phyloP scores from a whole-genome alignment of 371 early-diverging fungal genomes.

The Rhizopus arrhizus region DNA sequence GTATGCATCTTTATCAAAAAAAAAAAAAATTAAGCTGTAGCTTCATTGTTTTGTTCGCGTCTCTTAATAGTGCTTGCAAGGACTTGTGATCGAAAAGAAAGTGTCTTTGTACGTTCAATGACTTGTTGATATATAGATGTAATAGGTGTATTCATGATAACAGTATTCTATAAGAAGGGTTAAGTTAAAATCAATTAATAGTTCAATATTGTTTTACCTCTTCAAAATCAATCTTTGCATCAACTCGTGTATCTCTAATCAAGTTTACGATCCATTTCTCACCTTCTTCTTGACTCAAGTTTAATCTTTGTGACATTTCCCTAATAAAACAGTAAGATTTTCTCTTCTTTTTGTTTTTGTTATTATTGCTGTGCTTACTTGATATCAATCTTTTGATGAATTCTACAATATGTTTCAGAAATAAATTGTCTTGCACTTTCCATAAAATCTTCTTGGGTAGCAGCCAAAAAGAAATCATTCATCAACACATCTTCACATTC shows the following conservation, averaged over 20 bases:
- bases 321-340: slow-evolving; percentile 25
- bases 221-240: slow-evolving; percentile 94
- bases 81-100: slow-evolving; percentile 88
- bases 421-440: slow-evolving; percentile 92
- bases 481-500: slow-evolving; percentile 85
- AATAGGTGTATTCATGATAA: slow-evolving; percentile 86
- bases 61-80: slow-evolving; percentile 89
- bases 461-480: slow-evolving; percentile 88
- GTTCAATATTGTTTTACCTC: slow-evolving; percentile 48
- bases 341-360: not conserved
- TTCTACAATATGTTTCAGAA: slow-evolving; percentile 94
- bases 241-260: slow-evolving; percentile 91
- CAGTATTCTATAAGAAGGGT: slow-evolving; percentile 66
- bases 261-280: slow-evolving; percentile 97
- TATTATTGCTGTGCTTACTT: slow-evolving; percentile 12
- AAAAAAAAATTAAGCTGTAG: slow-evolving; percentile 18
- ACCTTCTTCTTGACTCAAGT: slow-evolving; percentile 86
- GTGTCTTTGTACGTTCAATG: slow-evolving; percentile 89
- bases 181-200: slow-evolving; percentile 4
- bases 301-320: slow-evolving; percentile 79
- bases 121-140: slow-evolving; percentile 91
- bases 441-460: slow-evolving; percentile 85
- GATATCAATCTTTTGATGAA: slow-evolving; percentile 92
- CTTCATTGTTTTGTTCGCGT: slow-evolving; percentile 57
- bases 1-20: not conserved